Conservation (phyloP, 208 protist genomes). For the Crithidia bombi region DNA sequence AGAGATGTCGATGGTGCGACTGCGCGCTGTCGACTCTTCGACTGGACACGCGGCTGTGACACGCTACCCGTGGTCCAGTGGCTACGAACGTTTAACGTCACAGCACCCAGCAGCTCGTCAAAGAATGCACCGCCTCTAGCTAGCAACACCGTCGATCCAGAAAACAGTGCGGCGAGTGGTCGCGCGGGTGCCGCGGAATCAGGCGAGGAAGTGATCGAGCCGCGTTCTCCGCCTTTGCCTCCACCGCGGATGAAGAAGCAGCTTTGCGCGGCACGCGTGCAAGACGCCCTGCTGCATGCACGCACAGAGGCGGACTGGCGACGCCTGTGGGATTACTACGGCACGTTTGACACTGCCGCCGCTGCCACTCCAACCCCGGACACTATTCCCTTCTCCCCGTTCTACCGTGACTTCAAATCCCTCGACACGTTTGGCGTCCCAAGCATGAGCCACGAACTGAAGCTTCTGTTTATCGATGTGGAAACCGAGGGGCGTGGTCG, state of each 20-base stretch:
- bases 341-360: slow-evolving; percentile 6
- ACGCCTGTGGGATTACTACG: slow-evolving; percentile 68
- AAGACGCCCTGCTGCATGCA: slow-evolving; percentile 48
- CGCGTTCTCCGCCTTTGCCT: background rate
- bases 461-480: slow-evolving; percentile 50
- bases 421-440: slow-evolving; percentile 72
- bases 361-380: background rate
- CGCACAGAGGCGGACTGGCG: slow-evolving; percentile 38
- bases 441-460: slow-evolving; percentile 40
- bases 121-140: background rate
- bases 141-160: background rate
- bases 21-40: slow-evolving; percentile 23
- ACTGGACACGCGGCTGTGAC: slow-evolving; percentile 34
- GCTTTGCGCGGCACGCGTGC: slow-evolving; percentile 36
- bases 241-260: slow-evolving; percentile 46
- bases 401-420: slow-evolving; percentile 57
- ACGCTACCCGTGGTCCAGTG: slow-evolving; percentile 17
- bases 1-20: background rate
- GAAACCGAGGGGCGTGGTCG: slow-evolving; percentile 38
- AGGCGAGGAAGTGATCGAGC: background rate
- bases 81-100: background rate
- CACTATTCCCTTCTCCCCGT: slow-evolving; percentile 38
- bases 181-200: background rate
- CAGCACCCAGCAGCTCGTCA: too few species aligned
- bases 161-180: background rate